Evolutionary conservation across 2,329 filamentous ascomycete species (phyloP), one percentile per base, ranked within the genome.

Genomic region (Pezicula neosporulosa): DNA sequence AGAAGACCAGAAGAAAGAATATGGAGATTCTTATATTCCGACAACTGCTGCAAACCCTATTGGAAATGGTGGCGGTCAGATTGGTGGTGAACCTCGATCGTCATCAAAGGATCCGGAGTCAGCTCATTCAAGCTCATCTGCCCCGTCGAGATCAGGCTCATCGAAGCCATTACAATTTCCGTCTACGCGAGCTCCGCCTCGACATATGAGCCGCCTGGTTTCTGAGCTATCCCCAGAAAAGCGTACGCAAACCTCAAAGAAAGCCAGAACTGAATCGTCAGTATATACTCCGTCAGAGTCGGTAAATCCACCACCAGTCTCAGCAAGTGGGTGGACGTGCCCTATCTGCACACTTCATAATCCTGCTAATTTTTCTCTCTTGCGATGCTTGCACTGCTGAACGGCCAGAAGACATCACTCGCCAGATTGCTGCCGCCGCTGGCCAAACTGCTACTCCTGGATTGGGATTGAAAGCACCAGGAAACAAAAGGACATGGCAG

Each of bases 321-420:
- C 50, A 38, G 16, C 50, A 39, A 55, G 48, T 80, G 82, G 81
- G 41, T 85, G 82, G 82, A 70, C 69, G 9, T 86, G 82, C 58
- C 62, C 65, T 18, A 63, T 74, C 12, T 86, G 82, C 60, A 86
- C 82, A 0, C 67, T 85, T 19, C 71, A 76, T 50, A 86, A 86
- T 57, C 75, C 76, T 1, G 52, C 65, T 8, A 67, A 57, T n/a
- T 80, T 70, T 70, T 55, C 67, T 80, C 24, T 75, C 69, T 57
- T 86, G 82, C 60, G 80, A 81, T 55, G 81, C 77, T 5, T 86
- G 82, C 58, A 75, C 74, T 9, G 66, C 64, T 9, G 71, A 78
- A 60, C 69, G 74, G 48, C 63, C 66, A 10, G 63, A 61, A 19
- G 60, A 66, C n/a, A 59, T 62, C 18, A 66, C 60, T 1, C 52